Percentiles rank a stretch among this genome's conserved stretches.
phyloP scores from a whole-genome alignment of 352 stramenopile species.

The Globisporangium perplexum region DNA sequence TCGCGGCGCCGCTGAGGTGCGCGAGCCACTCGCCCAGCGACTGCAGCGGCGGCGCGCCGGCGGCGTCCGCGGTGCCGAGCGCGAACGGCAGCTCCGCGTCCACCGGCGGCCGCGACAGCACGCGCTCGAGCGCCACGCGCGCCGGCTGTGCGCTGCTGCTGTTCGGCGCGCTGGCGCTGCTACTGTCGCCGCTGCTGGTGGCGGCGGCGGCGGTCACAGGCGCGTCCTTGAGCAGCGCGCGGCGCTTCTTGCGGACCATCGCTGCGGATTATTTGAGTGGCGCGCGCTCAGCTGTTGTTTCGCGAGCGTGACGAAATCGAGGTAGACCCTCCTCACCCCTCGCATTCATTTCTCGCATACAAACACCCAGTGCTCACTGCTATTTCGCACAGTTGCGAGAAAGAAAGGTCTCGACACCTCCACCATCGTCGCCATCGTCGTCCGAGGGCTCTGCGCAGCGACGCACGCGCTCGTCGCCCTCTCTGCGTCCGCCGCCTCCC shows the following conservation, averaged over 20 bases:
- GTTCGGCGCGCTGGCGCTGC: conserved; percentile 8
- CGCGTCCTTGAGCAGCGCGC: conserved; percentile 60
- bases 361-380: background rate
- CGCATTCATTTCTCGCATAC: background rate
- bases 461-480: background rate
- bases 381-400: no score
- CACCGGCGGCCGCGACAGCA: conserved; percentile 22
- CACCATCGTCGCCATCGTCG: no score
- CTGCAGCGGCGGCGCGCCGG: conserved; percentile 3
- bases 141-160: conserved; percentile 15
- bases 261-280: background rate
- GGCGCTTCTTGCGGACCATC: conserved; percentile 83
- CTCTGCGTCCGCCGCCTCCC: background rate
- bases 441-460: no score
- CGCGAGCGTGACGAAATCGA: background rate
- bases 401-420: no score
- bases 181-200: conserved; percentile 7
- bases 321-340: background rate
- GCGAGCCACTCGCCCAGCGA: conserved; percentile 40
- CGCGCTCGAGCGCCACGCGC: conserved; percentile 25
- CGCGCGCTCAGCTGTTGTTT: background rate
- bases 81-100: conserved; percentile 30
- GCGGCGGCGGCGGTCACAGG: conserved; percentile 11
- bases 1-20: conserved; percentile 19
- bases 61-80: conserved; percentile 21